Evolutionary conservation across 1,284 basidiomycete species (phyloP).

Genomic region (Rhodotorula sp.): DNA sequence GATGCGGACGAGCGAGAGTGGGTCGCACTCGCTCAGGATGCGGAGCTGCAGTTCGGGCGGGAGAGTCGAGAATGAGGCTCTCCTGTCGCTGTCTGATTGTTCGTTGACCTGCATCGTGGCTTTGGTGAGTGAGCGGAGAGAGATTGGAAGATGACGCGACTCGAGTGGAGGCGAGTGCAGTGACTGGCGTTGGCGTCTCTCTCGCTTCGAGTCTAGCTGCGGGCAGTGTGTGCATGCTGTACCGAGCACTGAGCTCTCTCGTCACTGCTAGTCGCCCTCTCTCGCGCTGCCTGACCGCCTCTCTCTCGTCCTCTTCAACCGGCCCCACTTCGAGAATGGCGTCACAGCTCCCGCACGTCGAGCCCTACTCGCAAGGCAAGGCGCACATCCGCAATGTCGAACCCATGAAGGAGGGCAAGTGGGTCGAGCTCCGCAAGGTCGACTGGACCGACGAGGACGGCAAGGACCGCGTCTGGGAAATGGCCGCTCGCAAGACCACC

Average conservation of each 20-base stretch:
- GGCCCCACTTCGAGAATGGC: background rate
- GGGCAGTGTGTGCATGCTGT: conserved; percentile 2
- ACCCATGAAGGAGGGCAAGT: conserved; percentile 27
- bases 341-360: conserved; percentile 5
- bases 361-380: conserved; percentile 12
- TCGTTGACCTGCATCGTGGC: background rate
- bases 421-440: conserved; percentile 13
- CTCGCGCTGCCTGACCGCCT: background rate
- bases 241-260: background rate
- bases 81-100: background rate
- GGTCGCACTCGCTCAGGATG: conserved; percentile 16
- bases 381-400: conserved; percentile 19
- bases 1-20: conserved; percentile 26
- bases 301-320: background rate
- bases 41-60: conserved; percentile 35
- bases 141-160: background rate
- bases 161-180: background rate
- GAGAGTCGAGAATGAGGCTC: conserved; percentile 1
- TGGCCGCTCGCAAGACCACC: conserved; percentile 74
- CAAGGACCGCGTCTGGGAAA: conserved; percentile 74
- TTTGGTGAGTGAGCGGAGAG: background rate
- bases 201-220: background rate
- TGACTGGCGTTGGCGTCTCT: background rate
- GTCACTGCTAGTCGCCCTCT: background rate
- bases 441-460: conserved; percentile 39